Evolutionary conservation across 805 yeast genomes (phyloP).

Genomic region (Candida tallmaniae): DNA sequence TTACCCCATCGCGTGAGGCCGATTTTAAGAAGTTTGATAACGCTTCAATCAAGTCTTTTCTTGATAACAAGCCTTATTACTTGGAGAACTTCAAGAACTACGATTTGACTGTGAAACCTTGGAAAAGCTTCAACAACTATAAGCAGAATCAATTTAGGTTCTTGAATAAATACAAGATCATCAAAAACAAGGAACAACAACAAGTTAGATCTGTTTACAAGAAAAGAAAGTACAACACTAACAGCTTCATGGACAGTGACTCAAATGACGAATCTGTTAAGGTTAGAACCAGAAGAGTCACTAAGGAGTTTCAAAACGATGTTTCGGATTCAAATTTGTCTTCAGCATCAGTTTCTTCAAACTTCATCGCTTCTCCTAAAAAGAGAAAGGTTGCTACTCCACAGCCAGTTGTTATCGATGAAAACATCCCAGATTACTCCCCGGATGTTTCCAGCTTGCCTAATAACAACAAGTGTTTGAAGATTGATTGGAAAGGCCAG

Average conservation of each 20-base stretch:
- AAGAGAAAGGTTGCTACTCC: constrained; percentile 30
- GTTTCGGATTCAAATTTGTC: constrained; percentile 6
- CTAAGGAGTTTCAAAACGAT: constrained; percentile 18
- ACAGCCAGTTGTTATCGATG: constrained; percentile 56
- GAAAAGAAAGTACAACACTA: constrained; percentile 13
- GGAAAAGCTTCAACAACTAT: constrained; percentile 42
- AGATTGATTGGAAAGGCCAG: constrained; percentile 97
- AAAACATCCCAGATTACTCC: constrained; percentile 74
- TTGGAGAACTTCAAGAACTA: constrained; percentile 44
- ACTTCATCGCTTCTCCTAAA: constrained; percentile 27
- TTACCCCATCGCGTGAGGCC: neutral
- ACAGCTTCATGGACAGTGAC: constrained; percentile 11
- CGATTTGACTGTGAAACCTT: constrained; percentile 48
- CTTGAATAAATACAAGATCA: constrained; percentile 46
- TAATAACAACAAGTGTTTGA: constrained; percentile 60
- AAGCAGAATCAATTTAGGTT: constrained; percentile 49
- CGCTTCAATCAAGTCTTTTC: constrained; percentile 5
- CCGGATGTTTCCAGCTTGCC: constrained; percentile 69
- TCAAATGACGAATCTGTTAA: constrained; percentile 36
- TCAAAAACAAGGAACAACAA: constrained; percentile 15
- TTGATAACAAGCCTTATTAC: constrained; percentile 38
- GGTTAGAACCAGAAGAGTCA: constrained; percentile 58
- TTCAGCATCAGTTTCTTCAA: neutral
- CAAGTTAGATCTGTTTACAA: constrained; percentile 17
- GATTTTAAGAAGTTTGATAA: constrained; percentile 3